A percentile compares a stretch with the other conserved stretches of the same genome.
phyloP scores from a whole-genome alignment of 352 stramenopile genomes.

The Pythium phragmiticola region DNA sequence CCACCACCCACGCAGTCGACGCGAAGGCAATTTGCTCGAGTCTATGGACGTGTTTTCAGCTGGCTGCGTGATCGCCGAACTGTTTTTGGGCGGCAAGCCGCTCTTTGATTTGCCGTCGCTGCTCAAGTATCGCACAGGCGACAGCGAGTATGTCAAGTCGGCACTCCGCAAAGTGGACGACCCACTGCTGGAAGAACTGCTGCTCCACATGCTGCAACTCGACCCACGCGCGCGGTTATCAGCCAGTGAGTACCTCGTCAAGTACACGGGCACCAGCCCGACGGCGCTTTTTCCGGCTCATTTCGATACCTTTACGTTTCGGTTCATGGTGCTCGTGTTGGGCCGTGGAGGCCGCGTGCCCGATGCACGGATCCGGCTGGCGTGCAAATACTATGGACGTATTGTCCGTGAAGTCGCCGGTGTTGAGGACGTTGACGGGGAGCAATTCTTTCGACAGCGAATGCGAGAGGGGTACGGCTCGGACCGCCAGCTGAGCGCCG shows the following conservation, averaged over 20 bases:
- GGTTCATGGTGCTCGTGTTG: constrained; percentile 86
- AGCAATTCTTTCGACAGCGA: constrained; percentile 87
- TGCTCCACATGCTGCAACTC: constrained; percentile 94
- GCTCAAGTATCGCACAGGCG: constrained; percentile 82
- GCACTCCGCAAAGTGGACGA: constrained; percentile 93
- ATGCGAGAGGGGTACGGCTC: constrained; percentile 84
- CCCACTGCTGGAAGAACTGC: constrained; percentile 83
- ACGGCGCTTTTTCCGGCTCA: constrained; percentile 74
- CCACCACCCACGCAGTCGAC: constrained; percentile 30
- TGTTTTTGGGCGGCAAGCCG: constrained; percentile 94
- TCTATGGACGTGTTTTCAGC: constrained; percentile 99
- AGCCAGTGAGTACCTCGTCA: constrained; percentile 87
- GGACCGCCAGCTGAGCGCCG: constrained; percentile 48
- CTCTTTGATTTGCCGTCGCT: constrained; percentile 94
- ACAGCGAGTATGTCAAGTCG: constrained; percentile 67
- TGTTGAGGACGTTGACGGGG: constrained; percentile 88
- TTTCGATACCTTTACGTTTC: constrained; percentile 88
- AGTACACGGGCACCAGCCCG: constrained; percentile 59
- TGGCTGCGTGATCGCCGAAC: constrained; percentile 97
- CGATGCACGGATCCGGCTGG: constrained; percentile 91
- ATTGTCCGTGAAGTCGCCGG: constrained; percentile 91
- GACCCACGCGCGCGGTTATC: constrained; percentile 86
- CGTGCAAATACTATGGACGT: constrained; percentile 91
- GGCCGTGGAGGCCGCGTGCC: constrained; percentile 82
- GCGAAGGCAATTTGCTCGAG: constrained; percentile 64